A percentile compares a stretch with the other conserved stretches of the same genome.
Conservation (phyloP, 805 yeast species). For the Schwanniomyces occidentalis region DNA sequence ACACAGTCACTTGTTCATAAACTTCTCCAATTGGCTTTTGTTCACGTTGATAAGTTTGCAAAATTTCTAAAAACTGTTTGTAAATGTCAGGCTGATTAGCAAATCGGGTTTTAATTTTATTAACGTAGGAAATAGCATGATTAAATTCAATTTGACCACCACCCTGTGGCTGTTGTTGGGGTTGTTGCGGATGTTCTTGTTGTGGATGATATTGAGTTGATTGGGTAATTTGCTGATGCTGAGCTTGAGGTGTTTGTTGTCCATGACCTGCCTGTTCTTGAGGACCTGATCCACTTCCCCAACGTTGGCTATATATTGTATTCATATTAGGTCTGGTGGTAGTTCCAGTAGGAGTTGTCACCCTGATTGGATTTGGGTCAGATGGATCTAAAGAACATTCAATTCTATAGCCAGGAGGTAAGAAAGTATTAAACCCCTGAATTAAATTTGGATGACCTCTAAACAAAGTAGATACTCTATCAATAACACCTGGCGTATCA, state of each 20-base stretch:
- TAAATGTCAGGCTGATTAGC: slow-evolving; percentile 94
- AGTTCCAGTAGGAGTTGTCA: slow-evolving; percentile 93
- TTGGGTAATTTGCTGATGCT: slow-evolving; percentile 5
- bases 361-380: slow-evolving; percentile 90
- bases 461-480: slow-evolving; percentile 86
- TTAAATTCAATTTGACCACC: slow-evolving; percentile 88
- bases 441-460: slow-evolving; percentile 91
- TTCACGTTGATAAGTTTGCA: slow-evolving; percentile 95
- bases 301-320: slow-evolving; percentile 22
- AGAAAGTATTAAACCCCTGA: slow-evolving; percentile 95
- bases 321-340: slow-evolving; percentile 64
- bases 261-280: slow-evolving; percentile 9
- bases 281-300: slow-evolving; percentile 27
- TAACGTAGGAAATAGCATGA: slow-evolving; percentile 95
- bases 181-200: slow-evolving; percentile 9
- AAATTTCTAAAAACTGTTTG: slow-evolving; percentile 88
- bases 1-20: slow-evolving; percentile 84
- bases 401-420: slow-evolving; percentile 94
- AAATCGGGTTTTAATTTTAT: slow-evolving; percentile 91
- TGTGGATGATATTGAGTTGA: slow-evolving; percentile 6
- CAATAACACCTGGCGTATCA: slow-evolving; percentile 98
- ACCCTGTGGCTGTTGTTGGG: slow-evolving; percentile 24
- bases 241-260: slow-evolving; percentile 3
- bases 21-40: slow-evolving; percentile 95
- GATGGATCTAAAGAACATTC: slow-evolving; percentile 87